Evolutionary conservation across 2,329 filamentous ascomycete genomes (phyloP), one percentile per base, ranked within the genome.

Genomic region (Pseudopyrenochaeta lycopersici): DNA sequence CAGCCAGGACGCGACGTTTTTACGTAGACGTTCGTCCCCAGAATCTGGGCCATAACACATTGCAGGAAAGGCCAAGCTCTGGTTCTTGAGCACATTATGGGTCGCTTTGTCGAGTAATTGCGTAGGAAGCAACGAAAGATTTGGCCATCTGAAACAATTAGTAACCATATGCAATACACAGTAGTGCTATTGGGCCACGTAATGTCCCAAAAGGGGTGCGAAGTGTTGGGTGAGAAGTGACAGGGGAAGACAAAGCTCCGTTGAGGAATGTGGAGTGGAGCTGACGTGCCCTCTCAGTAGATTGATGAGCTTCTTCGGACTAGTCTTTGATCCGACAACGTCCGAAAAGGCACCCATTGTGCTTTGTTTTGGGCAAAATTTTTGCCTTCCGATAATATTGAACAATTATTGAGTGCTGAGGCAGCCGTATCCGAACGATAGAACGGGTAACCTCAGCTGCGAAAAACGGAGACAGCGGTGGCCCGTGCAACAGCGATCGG

Each of bases 11-110:
- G 91, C 88, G 30, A 97, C 77, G 35, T 85, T 82, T 56, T 85
- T 80, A 12, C 91, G 84, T 32, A 95, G 52, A 31, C 66, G 52
- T 31, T 57, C 52, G 30, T 63, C 62, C 18, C 93, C 93, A 38
- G 85, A 78, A 72, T 96, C 91, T 0, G 91, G 88, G 0, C 89
- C 93, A 68, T 97, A 97, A 52, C 88, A 82, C 32, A 97, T 82
- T n/a, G 84, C 89, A 1, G 87, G 84, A 2, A 82, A 78, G 50
- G 83, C 85, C 51, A 89, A 77, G 7, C 75, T 69, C 9, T 85
- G 83, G 67, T 89, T 80, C 12, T 84, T 80, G 42, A 96, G 82
- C 7, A 88, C 85, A 46, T 79, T 78, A 52, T 83, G 78, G 51
- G 88, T 80, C 21, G 90, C 88, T 23, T 78, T 76, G 31, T 84